phyloP scores from a whole-genome alignment of 164 flowering plant species.

The grape (Vitis vinifera) region DNA sequence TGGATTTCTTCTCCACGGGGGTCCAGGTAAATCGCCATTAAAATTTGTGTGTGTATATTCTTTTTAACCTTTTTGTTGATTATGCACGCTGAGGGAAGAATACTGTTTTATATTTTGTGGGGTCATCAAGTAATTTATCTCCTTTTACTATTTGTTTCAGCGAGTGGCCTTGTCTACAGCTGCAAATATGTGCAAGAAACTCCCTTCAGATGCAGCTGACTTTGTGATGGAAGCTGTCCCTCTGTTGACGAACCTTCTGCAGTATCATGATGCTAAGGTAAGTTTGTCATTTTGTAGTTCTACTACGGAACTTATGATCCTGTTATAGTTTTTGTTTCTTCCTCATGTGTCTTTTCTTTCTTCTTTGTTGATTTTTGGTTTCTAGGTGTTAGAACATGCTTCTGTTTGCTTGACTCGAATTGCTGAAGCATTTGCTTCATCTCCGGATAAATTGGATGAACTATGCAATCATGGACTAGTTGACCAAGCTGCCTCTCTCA shows the following conservation, averaged over 20 bases:
- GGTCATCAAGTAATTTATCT: neutral
- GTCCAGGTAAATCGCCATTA: conserved; percentile 73
- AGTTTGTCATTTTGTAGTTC: neutral
- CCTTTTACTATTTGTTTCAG: conserved; percentile 33
- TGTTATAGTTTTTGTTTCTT: neutral
- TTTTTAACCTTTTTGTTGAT: neutral
- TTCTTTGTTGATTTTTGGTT: neutral
- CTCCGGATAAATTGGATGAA: conserved; percentile 88
- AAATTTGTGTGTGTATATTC: neutral
- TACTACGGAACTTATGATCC: too few relatives aligned
- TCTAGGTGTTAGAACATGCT: conserved; percentile 93
- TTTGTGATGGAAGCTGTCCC: conserved; percentile 99
- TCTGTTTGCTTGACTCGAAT: conserved; percentile 95
- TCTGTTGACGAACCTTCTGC: conserved; percentile 87
- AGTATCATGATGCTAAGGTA: conserved; percentile 96
- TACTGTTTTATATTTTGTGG: neutral
- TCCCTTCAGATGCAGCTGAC: conserved; percentile 98
- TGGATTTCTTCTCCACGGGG: conserved; percentile 99
- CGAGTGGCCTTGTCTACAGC: conserved; percentile 97
- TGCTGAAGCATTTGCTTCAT: conserved; percentile 92
- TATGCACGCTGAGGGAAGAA: neutral
- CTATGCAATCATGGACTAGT: conserved; percentile 95
- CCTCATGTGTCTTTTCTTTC: neutral
- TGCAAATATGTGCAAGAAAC: conserved; percentile 99
- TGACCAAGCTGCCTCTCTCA: conserved; percentile 85